Evolutionary conservation across 2,329 filamentous ascomycete genomes (phyloP), one percentile per base, ranked within the genome.

Genomic region (Raffaelea albimanens): DNA sequence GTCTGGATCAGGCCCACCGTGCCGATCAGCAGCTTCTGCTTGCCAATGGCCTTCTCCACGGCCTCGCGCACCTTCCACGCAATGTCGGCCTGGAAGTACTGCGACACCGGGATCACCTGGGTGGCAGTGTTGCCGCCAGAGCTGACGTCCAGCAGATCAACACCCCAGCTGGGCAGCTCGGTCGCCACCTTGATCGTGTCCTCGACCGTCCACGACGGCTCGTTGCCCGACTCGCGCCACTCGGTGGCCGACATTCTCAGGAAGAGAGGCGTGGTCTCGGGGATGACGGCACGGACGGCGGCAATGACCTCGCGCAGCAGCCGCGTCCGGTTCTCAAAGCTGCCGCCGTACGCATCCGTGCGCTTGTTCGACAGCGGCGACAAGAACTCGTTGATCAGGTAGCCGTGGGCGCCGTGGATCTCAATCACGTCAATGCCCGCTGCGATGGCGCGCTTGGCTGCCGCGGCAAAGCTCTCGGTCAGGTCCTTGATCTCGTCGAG

Each of bases 141-240:
- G 56, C 82, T 88, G 49, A 95, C 79, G 61, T 96, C 90, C 25
- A 95, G 72, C 16, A 95, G 69, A 61, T 96, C 90, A 40, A 95
- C 75, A 25, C 90, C 90, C 13, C 74, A 70, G 0, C 75, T 76
- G 0, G 86, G 84, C 1, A 96, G 75, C 10, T 83, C 68, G 59
- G 77, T 74, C 14, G 87, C 85, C 3, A 93, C 76, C 46, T 66
- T 68, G 52, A 85, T 76, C 50, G 64, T 85, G 54, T 89, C 75
- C 40, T 82, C 75, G n/a, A 83, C 57, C 4, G 78, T 82, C 87
- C 87, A 95, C 21, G 68, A 72, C 7, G 67, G 65, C 53, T 66
- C 55, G 5, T 62, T 18, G 23, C 43, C 41, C 11, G 33, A 60
- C 53, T 82, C 75, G 64, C 80, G 72, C 76, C 78, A 82, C 55